These are phyloP conservation scores for Ustilago shanxiensis DNA, from an alignment of 1,284 basidiomycete genomes.

Conservation along the genomic window DNA sequence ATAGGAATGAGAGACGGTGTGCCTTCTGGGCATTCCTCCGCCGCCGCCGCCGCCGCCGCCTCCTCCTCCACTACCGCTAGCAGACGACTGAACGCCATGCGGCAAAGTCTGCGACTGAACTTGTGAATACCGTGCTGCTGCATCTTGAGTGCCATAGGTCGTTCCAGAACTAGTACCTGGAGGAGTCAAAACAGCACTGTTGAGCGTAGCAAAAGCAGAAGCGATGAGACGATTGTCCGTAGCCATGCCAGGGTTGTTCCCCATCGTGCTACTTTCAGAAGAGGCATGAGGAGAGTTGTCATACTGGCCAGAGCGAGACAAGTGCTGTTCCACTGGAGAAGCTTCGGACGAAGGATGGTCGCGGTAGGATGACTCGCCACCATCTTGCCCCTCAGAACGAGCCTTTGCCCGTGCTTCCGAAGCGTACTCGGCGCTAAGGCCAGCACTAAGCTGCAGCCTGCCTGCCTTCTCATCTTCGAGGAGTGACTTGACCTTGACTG, in stretches of 20 bases:
- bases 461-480: conserved; percentile 55
- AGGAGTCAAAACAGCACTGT: conserved; percentile 39
- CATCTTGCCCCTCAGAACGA: conserved; percentile 34
- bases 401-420: conserved; percentile 28
- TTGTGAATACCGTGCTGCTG: conserved; percentile 16
- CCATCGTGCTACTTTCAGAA: conserved; percentile 21
- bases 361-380: conserved; percentile 23
- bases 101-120: conserved; percentile 21
- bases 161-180: conserved; percentile 35
- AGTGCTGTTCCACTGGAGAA: conserved; percentile 16
- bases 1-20: conserved; percentile 45
- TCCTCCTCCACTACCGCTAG: not conserved
- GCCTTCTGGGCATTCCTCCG: conserved; percentile 32
- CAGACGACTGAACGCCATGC: conserved; percentile 11
- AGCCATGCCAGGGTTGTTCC: conserved; percentile 15
- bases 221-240: conserved; percentile 42
- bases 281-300: conserved; percentile 31
- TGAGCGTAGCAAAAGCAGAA: conserved; percentile 50
- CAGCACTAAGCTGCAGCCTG: conserved; percentile 50
- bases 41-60: not conserved
- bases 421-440: conserved; percentile 45
- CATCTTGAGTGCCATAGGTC: conserved; percentile 12
- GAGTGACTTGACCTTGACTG: conserved; percentile 51
- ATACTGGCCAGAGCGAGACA: conserved; percentile 20
- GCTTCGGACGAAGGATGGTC: conserved; percentile 19